phyloP scores from a whole-genome alignment of 768 basidiomycete genomes.

The Dacryopinax primogenitus region DNA sequence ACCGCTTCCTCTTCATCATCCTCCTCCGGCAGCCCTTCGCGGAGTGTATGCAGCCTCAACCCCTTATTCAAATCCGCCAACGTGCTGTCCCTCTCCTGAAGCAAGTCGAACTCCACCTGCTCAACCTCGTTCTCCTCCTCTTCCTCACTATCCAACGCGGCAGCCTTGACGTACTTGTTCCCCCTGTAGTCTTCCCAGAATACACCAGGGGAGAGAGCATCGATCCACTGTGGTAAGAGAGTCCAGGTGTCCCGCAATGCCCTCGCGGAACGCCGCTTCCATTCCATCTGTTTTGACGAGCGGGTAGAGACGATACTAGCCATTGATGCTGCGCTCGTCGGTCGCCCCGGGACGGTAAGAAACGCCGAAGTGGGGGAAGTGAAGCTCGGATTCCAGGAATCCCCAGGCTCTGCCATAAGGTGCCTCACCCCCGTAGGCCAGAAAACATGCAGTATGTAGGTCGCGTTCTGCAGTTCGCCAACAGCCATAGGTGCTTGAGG shows the following conservation, averaged over 20 bases:
- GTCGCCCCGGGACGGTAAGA: background rate
- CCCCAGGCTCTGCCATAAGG: slow-evolving; percentile 51
- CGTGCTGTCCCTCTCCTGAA: background rate
- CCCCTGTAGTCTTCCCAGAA: slow-evolving; percentile 9
- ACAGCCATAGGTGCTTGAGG: slow-evolving; percentile 47
- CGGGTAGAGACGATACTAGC: background rate
- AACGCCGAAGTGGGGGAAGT: background rate
- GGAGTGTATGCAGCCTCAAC: background rate
- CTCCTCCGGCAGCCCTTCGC: background rate
- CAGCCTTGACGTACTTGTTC: slow-evolving; percentile 8
- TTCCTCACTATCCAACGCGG: background rate
- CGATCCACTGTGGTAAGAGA: slow-evolving; percentile 1
- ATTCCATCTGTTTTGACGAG: slow-evolving; percentile 4
- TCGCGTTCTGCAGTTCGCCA: slow-evolving; percentile 83
- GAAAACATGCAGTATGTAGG: slow-evolving; percentile 79
- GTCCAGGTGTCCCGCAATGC: background rate
- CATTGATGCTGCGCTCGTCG: background rate
- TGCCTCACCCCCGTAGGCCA: slow-evolving; percentile 72
- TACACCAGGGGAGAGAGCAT: background rate
- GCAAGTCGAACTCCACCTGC: slow-evolving; percentile 5
- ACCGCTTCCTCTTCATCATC: background rate
- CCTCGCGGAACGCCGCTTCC: background rate
- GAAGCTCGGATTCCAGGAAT: background rate
- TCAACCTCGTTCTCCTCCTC: slow-evolving; percentile 4
- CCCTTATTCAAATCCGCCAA: background rate